These are phyloP conservation scores for Phylloporus scabripes DNA, from an alignment of 768 basidiomycete genomes.

Conservation along the genomic window DNA sequence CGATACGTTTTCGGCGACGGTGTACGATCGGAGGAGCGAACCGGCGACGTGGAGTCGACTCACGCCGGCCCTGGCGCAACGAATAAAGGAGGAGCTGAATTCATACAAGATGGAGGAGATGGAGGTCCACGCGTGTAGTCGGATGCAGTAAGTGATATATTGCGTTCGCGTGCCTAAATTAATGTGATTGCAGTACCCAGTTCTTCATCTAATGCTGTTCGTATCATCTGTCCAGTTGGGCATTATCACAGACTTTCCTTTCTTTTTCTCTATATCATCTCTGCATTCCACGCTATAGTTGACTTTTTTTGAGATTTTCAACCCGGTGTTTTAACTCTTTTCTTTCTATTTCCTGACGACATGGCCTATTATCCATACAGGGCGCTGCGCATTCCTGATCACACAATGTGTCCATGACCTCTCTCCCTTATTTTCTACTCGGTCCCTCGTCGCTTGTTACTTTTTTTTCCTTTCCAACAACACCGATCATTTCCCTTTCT, in stretches of 20 bases:
- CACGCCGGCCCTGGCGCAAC: conserved; percentile 90
- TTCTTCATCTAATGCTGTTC: conserved; percentile 68
- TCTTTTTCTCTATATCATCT: conserved; percentile 13
- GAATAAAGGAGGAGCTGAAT: conserved; percentile 97
- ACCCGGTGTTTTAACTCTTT: conserved; percentile 23
- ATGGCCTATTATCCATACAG: conserved; percentile 19
- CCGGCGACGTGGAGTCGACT: conserved; percentile 95
- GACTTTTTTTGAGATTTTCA: conserved; percentile 10
- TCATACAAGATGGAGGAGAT: conserved; percentile 99
- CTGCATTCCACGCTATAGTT: conserved; percentile 19
- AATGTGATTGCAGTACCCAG: conserved; percentile 56
- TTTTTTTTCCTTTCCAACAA: not conserved
- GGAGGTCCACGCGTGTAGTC: conserved; percentile 93
- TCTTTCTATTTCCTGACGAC: conserved; percentile 17
- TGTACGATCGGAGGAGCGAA: conserved; percentile 93
- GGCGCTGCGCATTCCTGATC: conserved; percentile 29
- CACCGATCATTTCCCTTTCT: conserved; percentile 15
- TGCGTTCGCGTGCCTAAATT: not conserved
- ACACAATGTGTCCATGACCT: conserved; percentile 15
- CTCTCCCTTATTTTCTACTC: not conserved
- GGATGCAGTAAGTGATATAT: conserved; percentile 67
- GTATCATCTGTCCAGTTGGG: conserved; percentile 16
- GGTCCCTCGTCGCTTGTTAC: not conserved
- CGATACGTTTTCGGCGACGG: conserved; percentile 87
- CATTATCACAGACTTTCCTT: conserved; percentile 17